phyloP scores from a whole-genome alignment of 257 asterid species.

The Primulina huaijiensis region DNA sequence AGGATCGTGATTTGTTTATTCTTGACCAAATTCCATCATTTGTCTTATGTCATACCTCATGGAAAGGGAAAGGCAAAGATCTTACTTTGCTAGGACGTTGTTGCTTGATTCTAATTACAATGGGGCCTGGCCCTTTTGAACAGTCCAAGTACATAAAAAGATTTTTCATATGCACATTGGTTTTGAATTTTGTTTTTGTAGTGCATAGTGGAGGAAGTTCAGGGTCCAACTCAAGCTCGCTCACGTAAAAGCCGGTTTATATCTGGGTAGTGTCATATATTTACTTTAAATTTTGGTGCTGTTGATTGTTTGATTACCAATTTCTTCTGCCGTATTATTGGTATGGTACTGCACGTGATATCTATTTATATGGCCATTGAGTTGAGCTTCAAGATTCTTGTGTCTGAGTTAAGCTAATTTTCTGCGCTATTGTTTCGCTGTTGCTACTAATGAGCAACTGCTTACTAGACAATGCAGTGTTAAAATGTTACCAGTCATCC shows the following conservation, averaged over 20 bases:
- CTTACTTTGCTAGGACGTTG: constrained; percentile 11
- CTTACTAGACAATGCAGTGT: background rate
- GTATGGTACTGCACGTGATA: constrained; percentile 9
- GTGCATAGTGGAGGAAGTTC: constrained; percentile 99
- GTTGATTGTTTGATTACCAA: constrained; percentile 9
- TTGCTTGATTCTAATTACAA: constrained; percentile 1
- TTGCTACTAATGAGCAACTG: background rate
- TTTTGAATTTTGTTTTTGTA: constrained; percentile 26
- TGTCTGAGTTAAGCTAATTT: background rate
- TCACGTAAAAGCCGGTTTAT: constrained; percentile 93
- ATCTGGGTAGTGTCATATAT: constrained; percentile 66
- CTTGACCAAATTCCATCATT: background rate
- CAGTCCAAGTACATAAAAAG: background rate
- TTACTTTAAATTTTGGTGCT: constrained; percentile 13
- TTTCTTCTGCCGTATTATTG: background rate
- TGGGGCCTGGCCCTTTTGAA: background rate
- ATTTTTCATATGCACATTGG: background rate
- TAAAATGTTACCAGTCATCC: background rate
- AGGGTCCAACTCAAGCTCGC: constrained; percentile 98
- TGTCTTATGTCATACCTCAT: background rate
- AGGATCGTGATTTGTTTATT: constrained; percentile 10
- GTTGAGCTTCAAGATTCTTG: background rate
- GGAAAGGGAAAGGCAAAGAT: constrained; percentile 5
- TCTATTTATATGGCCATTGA: background rate
- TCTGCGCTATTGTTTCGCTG: background rate